These are phyloP conservation scores for Nannizzia gypsea DNA, from an alignment of 2,329 filamentous ascomycete species.

Conservation along the genomic window DNA sequence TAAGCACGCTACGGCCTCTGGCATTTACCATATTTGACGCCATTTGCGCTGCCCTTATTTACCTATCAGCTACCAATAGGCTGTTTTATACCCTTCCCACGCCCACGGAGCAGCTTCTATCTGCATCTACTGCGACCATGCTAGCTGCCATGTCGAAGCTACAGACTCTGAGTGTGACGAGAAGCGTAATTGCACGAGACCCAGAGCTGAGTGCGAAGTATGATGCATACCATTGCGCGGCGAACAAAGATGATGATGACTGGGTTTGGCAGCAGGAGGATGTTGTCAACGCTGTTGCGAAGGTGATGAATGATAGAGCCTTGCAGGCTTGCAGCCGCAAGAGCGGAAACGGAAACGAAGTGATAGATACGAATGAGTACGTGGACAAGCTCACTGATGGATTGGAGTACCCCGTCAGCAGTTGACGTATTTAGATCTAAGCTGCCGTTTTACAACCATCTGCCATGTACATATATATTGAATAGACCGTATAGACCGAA, in stretches of 20 bases:
- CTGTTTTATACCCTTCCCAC: constrained; percentile 55
- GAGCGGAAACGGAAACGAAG: neutral
- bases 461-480: neutral
- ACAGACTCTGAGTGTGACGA: constrained; percentile 59
- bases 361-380: constrained; percentile 7
- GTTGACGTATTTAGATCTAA: neutral
- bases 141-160: constrained; percentile 53
- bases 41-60: constrained; percentile 54
- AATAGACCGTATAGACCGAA: neutral
- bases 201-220: constrained; percentile 53
- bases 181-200: constrained; percentile 70
- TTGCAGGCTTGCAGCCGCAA: neutral
- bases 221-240: constrained; percentile 54
- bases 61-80: constrained; percentile 66
- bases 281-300: constrained; percentile 52
- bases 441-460: neutral
- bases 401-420: constrained; percentile 5
- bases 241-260: neutral
- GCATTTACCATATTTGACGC: constrained; percentile 55
- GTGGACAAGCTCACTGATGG: constrained; percentile 10
- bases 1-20: constrained; percentile 51
- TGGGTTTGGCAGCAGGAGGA: constrained; percentile 45
- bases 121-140: constrained; percentile 37
- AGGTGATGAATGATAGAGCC: constrained; percentile 44
- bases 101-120: constrained; percentile 38